phyloP scores from a whole-genome alignment of 768 basidiomycete species.

The Mycena polygramma region DNA sequence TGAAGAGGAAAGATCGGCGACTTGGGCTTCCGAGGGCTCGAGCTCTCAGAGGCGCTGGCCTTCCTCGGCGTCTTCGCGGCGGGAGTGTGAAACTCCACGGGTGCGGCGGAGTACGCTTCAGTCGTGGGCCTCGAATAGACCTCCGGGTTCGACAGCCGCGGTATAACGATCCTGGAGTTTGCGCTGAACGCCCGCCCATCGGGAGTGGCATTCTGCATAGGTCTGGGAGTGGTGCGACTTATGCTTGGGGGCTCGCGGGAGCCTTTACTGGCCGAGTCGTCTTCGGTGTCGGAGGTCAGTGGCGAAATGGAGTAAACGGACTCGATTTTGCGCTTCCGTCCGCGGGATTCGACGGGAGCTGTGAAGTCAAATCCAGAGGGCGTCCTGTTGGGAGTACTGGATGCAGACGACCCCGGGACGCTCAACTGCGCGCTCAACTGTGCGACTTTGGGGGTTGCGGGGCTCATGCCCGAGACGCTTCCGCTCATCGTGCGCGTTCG shows the following conservation, averaged over 20 bases:
- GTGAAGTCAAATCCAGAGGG: slow-evolving; percentile 35
- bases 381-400: slow-evolving; percentile 29
- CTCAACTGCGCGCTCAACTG: slow-evolving; percentile 11
- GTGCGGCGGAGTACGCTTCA: slow-evolving; percentile 8
- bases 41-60: slow-evolving; percentile 24
- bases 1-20: slow-evolving; percentile 11
- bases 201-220: slow-evolving; percentile 22
- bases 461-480: slow-evolving; percentile 28
- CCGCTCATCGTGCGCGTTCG: slow-evolving; percentile 34
- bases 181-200: slow-evolving; percentile 33
- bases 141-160: slow-evolving; percentile 31
- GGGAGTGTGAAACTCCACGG: not conserved
- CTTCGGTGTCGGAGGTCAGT: slow-evolving; percentile 35
- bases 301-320: slow-evolving; percentile 35
- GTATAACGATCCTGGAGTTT: slow-evolving; percentile 35
- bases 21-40: slow-evolving; percentile 28
- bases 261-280: slow-evolving; percentile 22
- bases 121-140: slow-evolving; percentile 23
- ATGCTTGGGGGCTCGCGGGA: slow-evolving; percentile 23
- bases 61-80: slow-evolving; percentile 4
- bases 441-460: slow-evolving; percentile 30
- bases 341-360: slow-evolving; percentile 37
- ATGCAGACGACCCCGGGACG: slow-evolving; percentile 19
- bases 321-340: slow-evolving; percentile 38
- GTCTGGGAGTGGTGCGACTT: not conserved